phyloP scores from a whole-genome alignment of 345 rosid genomes.

The Gossypium longicalyx region DNA sequence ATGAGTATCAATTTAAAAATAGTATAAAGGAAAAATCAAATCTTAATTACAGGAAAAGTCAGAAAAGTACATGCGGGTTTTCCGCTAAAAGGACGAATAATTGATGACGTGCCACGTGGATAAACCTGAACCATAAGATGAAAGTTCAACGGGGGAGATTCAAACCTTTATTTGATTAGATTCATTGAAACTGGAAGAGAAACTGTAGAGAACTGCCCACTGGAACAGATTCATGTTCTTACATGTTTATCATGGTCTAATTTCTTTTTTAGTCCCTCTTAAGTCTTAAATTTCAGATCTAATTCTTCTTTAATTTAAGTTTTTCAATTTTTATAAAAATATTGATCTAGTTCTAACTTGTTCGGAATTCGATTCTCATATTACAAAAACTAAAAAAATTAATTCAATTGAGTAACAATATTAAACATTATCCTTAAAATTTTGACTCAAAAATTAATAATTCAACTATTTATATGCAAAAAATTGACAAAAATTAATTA shows the following conservation, averaged over 20 bases:
- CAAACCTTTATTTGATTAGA: constrained; percentile 29
- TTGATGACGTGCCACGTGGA: constrained; percentile 53
- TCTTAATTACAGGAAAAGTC: constrained; percentile 10
- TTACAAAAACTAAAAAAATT: too few species aligned
- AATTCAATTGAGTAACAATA: too few species aligned
- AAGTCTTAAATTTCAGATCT: too few species aligned
- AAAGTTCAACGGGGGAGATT: constrained; percentile 14
- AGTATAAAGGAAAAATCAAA: neutral
- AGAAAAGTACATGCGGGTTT: constrained; percentile 51
- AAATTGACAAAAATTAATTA: too few species aligned
- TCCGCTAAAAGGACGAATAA: constrained; percentile 64
- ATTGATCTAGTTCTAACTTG: too few species aligned
- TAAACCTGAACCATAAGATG: constrained; percentile 2
- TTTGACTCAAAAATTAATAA: too few species aligned
- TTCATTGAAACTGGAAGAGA: constrained; percentile 64
- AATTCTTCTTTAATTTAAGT: too few species aligned
- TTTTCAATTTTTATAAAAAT: too few species aligned
- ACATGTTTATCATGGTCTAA: neutral
- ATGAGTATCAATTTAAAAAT: neutral
- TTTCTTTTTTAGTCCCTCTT: too few species aligned
- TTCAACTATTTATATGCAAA: too few species aligned
- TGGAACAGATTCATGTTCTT: constrained; percentile 34
- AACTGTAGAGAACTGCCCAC: constrained; percentile 54
- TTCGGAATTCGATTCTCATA: too few species aligned
- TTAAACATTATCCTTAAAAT: too few species aligned